These are phyloP conservation scores for Backusella macrospora DNA, from an alignment of 192 early-diverging fungal species.

Conservation along the genomic window DNA sequence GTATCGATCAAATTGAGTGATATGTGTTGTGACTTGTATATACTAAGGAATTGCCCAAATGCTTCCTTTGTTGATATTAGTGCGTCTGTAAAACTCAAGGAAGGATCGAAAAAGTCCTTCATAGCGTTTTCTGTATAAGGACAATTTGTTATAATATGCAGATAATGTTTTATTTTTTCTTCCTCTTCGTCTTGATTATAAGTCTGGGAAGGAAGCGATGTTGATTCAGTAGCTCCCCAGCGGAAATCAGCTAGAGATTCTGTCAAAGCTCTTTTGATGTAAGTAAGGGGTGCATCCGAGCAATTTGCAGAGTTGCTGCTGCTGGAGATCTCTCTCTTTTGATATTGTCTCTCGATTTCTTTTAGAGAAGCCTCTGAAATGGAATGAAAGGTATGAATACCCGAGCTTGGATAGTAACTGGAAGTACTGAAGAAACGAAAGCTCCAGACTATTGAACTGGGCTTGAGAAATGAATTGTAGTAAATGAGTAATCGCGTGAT, in stretches of 20 bases:
- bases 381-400: neutral
- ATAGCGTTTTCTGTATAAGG: conserved; percentile 8
- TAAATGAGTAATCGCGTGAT: neutral
- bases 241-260: neutral
- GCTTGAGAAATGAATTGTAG: neutral
- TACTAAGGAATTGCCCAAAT: neutral
- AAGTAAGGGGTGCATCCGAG: neutral
- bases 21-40: neutral
- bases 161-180: neutral
- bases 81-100: neutral
- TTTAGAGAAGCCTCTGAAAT: neutral
- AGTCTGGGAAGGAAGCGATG: neutral
- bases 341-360: neutral
- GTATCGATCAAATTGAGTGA: conserved; percentile 6
- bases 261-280: neutral
- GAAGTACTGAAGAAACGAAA: neutral
- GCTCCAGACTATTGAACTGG: neutral
- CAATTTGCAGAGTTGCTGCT: neutral
- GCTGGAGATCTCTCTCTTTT: neutral
- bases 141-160: neutral
- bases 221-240: neutral
- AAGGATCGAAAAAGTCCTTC: neutral
- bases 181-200: neutral
- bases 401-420: neutral
- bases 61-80: neutral